Base-by-base conservation (phyloP, 129 eudicot genomes). In the Flaveria sonorensis region DNA sequence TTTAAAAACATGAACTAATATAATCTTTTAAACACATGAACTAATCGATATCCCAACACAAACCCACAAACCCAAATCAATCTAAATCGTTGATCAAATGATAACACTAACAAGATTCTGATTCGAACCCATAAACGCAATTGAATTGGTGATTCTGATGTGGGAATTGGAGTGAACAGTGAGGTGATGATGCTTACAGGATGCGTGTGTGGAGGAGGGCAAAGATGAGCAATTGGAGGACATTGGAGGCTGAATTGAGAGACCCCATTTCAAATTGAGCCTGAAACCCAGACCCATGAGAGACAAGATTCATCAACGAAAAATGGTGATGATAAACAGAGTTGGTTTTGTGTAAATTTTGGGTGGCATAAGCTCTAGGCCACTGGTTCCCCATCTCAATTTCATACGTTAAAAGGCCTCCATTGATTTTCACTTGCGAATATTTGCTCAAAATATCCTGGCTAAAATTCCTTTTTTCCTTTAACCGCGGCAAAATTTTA, bases 251-350 rank as follows among this genome's bases (percentile, higher is more conserved):
- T 86, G 91, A 70, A 86, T 45, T 2, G 93, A 83, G 40, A 86
- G 82, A 68, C 77, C 84, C 96, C 96, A 92, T 81, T 84, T 89
- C 79, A 90, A 65, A 57, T 88, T 85, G 51, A 88, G 82, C 77
- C 90, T 88, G 75, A 85, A 89, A 74, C 88, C 86, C 75, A 88
- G 48, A 64, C 81, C 86, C 85, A 72, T 77, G 40, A 53, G 11
- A n/a, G 57, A 63, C 50, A 10, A 70, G 43, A 36, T 65, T 75
- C 84, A 90, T 83, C 68, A 83, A 28, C 16, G 47, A 56, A 65
- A 68, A 69, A 15, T 74, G 81, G 3, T 43, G 72, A 20, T 65
- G 79, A 63, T 68, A 47, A 78, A 68, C 63, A 30, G 42, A 71
- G 68, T 51, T 47, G 76, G 69, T 19, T 36, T 77, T 62, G 81